A percentile compares a stretch with the other conserved stretches of the same genome.
Evolutionary conservation across 768 basidiomycete genomes (phyloP).

Genomic region (Pleurotus pulmonarius): DNA sequence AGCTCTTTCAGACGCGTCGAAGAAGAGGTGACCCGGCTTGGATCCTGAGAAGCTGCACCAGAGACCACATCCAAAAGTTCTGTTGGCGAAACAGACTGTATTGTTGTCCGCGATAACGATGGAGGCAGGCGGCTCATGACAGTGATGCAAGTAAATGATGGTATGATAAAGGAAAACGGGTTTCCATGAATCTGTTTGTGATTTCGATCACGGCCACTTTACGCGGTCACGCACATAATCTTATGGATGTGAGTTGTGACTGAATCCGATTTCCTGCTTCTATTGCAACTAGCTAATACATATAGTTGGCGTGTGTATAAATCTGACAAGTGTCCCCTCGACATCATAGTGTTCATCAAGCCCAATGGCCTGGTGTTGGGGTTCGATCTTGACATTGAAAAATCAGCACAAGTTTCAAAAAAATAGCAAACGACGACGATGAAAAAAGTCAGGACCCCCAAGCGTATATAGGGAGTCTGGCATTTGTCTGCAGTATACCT

Average conservation of each 20-base stretch:
- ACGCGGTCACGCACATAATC: too few relatives aligned
- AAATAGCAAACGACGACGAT: neutral
- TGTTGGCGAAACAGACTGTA: conserved; percentile 46
- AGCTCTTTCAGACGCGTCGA: conserved; percentile 63
- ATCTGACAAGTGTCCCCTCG: too few relatives aligned
- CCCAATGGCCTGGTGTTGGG: too few relatives aligned
- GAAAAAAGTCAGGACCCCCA: conserved; percentile 42
- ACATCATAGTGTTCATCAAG: too few relatives aligned
- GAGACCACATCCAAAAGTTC: conserved; percentile 66
- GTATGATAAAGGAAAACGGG: conserved; percentile 25
- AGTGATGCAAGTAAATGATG: neutral
- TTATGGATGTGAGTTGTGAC: too few relatives aligned
- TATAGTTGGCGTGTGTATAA: too few relatives aligned
- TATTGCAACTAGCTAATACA: too few relatives aligned
- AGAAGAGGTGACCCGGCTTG: conserved; percentile 45
- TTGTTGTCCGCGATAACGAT: conserved; percentile 2
- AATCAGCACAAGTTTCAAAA: neutral
- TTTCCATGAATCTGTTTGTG: too few relatives aligned
- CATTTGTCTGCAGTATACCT: conserved; percentile 40
- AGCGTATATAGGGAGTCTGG: conserved; percentile 51
- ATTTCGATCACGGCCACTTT: too few relatives aligned
- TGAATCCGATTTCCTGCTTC: too few relatives aligned
- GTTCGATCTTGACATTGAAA: too few relatives aligned
- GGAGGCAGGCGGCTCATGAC: conserved; percentile 1
- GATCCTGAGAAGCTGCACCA: conserved; percentile 72